A percentile compares a stretch with the other conserved stretches of the same genome.
Conservation (phyloP, 331 rosid species). For the Saraca asoca region DNA sequence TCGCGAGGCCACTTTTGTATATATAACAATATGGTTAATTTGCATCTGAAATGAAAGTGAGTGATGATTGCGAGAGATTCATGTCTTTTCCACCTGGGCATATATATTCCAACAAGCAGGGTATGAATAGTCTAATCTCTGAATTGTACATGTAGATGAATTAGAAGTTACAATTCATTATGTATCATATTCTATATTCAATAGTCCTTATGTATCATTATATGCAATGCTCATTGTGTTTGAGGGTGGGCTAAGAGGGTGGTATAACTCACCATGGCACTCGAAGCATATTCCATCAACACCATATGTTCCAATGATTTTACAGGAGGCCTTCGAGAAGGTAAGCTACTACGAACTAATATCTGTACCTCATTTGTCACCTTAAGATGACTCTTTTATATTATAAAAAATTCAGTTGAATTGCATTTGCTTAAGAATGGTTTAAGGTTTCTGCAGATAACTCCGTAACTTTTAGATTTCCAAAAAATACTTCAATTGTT, state of each 20-base stretch:
- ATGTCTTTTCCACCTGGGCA: constrained; percentile 92
- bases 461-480: too few relatives aligned
- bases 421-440: constrained; percentile 24
- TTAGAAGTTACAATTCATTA: too few relatives aligned
- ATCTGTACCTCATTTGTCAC: neutral
- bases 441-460: too few relatives aligned
- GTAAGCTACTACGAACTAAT: constrained; percentile 41
- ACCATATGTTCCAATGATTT: constrained; percentile 60
- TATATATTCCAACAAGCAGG: constrained; percentile 69
- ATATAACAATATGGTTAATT: constrained; percentile 95
- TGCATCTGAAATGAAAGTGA: constrained; percentile 97
- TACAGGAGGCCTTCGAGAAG: constrained; percentile 82
- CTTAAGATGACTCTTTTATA: constrained; percentile 4
- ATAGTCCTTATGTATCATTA: neutral
- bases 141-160: neutral
- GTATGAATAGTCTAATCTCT: constrained; percentile 3
- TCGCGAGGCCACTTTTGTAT: too few relatives aligned
- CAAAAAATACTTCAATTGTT: neutral
- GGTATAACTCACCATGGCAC: constrained; percentile 93
- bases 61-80: constrained; percentile 96
- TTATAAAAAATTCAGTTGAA: constrained; percentile 8
- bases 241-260: constrained; percentile 84
- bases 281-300: constrained; percentile 66
- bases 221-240: constrained; percentile 26
- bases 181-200: neutral